A percentile compares a stretch with the other conserved stretches of the same genome.
phyloP scores from a whole-genome alignment of 495 filamentous ascomycete species.

The Glutinoglossum americanum region DNA sequence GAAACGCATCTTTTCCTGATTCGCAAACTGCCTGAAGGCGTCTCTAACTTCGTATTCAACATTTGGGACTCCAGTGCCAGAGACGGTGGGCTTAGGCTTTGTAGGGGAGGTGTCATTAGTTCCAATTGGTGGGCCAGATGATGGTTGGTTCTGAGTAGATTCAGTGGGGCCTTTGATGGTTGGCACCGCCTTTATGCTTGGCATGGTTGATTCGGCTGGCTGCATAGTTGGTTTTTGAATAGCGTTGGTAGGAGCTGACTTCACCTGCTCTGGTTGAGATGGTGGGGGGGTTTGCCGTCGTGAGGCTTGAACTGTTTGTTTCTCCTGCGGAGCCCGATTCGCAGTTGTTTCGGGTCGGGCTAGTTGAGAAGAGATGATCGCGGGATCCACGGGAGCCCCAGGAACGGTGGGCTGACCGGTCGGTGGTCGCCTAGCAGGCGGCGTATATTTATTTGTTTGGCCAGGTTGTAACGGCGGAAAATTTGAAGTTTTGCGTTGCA shows the following conservation, averaged over 20 bases:
- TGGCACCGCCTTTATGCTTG: neutral
- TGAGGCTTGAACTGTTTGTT: neutral
- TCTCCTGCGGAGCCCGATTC: neutral
- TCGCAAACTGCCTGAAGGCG: slow-evolving; percentile 67
- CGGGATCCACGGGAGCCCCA: slow-evolving; percentile 55
- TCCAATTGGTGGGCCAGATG: neutral
- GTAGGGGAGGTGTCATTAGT: neutral
- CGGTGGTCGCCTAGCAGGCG: slow-evolving; percentile 64
- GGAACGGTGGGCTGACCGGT: slow-evolving; percentile 47
- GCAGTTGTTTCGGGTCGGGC: slow-evolving; percentile 22
- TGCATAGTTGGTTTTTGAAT: neutral
- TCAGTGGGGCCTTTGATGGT: neutral
- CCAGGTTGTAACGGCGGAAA: slow-evolving; percentile 45
- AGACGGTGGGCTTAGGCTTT: neutral
- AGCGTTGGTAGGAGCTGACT: slow-evolving; percentile 5
- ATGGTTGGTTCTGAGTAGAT: neutral
- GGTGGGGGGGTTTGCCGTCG: neutral
- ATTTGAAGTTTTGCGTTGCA: slow-evolving; percentile 44
- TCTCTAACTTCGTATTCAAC: slow-evolving; percentile 59
- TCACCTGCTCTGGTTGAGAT: slow-evolving; percentile 9
- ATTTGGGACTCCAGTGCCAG: slow-evolving; percentile 24
- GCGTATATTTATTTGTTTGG: slow-evolving; percentile 63
- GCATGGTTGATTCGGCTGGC: neutral
- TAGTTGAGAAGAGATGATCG: slow-evolving; percentile 60
- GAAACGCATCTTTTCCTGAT: slow-evolving; percentile 48